Evolutionary conservation across 495 filamentous ascomycete genomes (phyloP), one percentile per base, ranked within the genome.

Genomic region (Lepidopterella palustris): DNA sequence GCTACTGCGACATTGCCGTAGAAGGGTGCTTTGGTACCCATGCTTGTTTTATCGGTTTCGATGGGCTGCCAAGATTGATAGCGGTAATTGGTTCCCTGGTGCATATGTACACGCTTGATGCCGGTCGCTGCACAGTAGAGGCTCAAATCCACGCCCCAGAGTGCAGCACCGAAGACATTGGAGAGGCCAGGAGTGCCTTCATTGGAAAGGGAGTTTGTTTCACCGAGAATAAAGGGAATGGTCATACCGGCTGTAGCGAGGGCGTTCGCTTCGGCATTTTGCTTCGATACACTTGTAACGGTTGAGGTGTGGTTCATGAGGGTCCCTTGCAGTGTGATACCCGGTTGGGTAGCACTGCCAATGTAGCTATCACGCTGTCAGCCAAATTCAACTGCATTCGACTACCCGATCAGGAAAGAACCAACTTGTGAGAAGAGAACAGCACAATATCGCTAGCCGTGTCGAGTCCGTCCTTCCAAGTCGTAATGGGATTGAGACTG

Each of bases 81-180:
- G 26, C 84, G 78, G 67, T 83, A 87, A 69, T 84, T 73, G 31
- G 80, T 84, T 6, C 84, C 84, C 73, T 80, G 77, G 68, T 89
- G 86, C 81, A 87, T 85, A 64, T 87, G 81, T 5, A 83, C 76
- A 45, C 83, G 77, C 11, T 71, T 71, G 75, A 87, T 82, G 28
- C 78, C 79, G 6, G 77, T 75, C 8, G 77, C 72, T 3, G 84
- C 85, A 51, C 76, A 75, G 64, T 79, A 81, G 15, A 86, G 74
- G 63, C 80, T 80, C 75, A 86, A 88, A 67, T 89, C 84, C 10
- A 87, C 66, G 31, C 74, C 80, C 86, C 85, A 89, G 28, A 88
- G 80, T 0, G 85, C 84, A 11, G 85, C 85, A 47, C 85, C 86
- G 70, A 88, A 89, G 2, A 82, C 75, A 72, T 88, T 85, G 39